Evolutionary conservation across 208 protist genomes (phyloP), one percentile per base, ranked within the genome.

Genomic region (Trypanosoma cruzi): DNA sequence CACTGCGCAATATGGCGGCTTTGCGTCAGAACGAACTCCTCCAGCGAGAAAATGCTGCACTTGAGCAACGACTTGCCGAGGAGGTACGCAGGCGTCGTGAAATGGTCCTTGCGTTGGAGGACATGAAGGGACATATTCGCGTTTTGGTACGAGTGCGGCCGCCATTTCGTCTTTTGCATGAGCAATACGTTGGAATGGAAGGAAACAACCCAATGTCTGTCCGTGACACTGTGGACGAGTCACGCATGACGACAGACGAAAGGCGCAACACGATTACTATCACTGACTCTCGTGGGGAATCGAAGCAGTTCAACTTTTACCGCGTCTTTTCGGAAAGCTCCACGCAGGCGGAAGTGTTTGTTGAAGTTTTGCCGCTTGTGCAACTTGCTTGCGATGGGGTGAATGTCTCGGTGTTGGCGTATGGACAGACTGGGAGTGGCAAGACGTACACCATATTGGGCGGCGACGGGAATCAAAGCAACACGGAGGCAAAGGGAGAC

Each of bases 391-490:
- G 88, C 16, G 75, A 80, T 52, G 88, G 84, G 7, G 63, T 76
- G 24, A 85, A 81, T 68, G 75, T 84, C 11, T 85, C 71, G 16
- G 72, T 95, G 18, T 29, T 93, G 29, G 86, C 85, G 2, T 86
- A 87, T 54, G 89, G 89, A 6, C 72, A 86, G 29, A 88, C 85
- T 13, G 85, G 86, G 32, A 82, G 69, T 48, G 89, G 89, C 31
- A 95, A 95, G 63, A 91, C 84, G 16, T 75, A 85, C 69, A 87
- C 86, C 18, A 90, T 92, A 32, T n/a, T 90, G 2, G 88, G 88
- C 18, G 42, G 44, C 7, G 61, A 58, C 26, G 44, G 28, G 18
- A 16, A 49, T 31, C 18, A 58, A 57, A 0, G 14, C 56, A 49
- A n/a, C 36, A 29, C 37, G 13, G 16, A 16, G 20, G 28, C 36